phyloP scores from a whole-genome alignment of 2,329 filamentous ascomycete species.

The Xylariaceae sp. region DNA sequence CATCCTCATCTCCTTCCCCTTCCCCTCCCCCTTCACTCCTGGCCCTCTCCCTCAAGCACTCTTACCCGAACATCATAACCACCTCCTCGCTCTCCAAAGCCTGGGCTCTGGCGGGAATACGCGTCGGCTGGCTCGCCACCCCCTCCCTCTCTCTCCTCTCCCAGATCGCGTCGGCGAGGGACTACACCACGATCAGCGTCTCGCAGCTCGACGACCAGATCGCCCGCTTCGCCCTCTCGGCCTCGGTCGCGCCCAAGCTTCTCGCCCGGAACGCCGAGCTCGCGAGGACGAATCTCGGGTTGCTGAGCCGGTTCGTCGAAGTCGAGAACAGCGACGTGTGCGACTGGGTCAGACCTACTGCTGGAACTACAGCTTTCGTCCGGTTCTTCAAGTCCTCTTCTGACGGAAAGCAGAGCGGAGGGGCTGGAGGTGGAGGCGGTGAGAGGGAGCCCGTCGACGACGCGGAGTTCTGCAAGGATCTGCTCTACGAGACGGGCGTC shows the following conservation, averaged over 20 bases:
- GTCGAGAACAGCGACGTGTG: constrained; percentile 54
- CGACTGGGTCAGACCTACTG: constrained; percentile 64
- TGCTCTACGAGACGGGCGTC: constrained; percentile 65
- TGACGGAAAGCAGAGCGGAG: no score
- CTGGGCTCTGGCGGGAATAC: constrained; percentile 75
- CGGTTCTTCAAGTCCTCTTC: no score
- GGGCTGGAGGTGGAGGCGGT: no score
- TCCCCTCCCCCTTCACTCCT: constrained; percentile 49
- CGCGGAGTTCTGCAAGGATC: constrained; percentile 61
- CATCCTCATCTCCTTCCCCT: constrained; percentile 64
- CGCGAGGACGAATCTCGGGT: constrained; percentile 53
- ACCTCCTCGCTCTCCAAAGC: constrained; percentile 84
- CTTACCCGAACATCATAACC: constrained; percentile 64
- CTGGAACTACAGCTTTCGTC: constrained; percentile 75
- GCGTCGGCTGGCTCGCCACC: constrained; percentile 77
- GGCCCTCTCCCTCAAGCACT: constrained; percentile 64
- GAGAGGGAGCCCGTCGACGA: constrained; percentile 61
- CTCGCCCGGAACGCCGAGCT: constrained; percentile 58
- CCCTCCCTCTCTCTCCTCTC: constrained; percentile 57
- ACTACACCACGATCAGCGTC: constrained; percentile 84
- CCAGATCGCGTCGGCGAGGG: constrained; percentile 57
- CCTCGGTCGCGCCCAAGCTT: constrained; percentile 34
- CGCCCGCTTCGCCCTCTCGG: constrained; percentile 66
- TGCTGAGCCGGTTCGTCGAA: constrained; percentile 56
- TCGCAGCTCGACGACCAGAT: constrained; percentile 77